Evolutionary conservation across 2,329 filamentous ascomycete genomes (phyloP), one percentile per base, ranked within the genome.

Genomic region (Alternaria novae-zelandiae): DNA sequence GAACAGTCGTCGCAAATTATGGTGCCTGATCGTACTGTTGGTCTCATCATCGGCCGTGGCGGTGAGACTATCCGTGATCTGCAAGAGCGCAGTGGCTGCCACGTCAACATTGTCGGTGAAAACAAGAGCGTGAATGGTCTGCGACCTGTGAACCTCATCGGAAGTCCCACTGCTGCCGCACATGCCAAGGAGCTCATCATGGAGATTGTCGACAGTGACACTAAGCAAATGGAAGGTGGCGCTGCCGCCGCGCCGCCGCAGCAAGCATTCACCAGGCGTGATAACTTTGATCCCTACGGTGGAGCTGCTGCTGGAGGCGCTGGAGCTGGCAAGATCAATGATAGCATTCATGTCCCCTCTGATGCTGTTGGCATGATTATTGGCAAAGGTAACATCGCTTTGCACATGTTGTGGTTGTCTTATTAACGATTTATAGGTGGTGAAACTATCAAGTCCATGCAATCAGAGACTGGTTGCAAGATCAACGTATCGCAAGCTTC

Each of bases 331-430:
- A 95, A 94, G 83, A 86, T 91, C 73, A 94, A 90, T 74, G 93
- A 97, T 74, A 90, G 89, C 44, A 93, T 97, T 66, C 90, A 89
- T 70, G 93, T 97, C 10, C 94, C 94, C 12, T 95, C 93, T 21
- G 94, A 97, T 78, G 91, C 94, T 6, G 94, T 97, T 58, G 94
- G 94, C 64, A 97, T 97, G 94, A 97, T 97, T 69, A 97, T 97
- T 65, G 94, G 94, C 68, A 97, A 97, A 84, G 92, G 85, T 85
- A 72, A 64, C 64, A 55, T 45, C n/a, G 15, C 45, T 23, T 57
- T 28, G 23, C 9, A 26, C 6, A 3, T 62, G 4, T 28, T 28
- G 20, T 7, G 15, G 23, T 20, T 15, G 41, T 36, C 23, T 45
- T 56, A 70, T 66, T 79, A 69, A 72, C 63, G 46, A 30, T 23